Base-by-base conservation (phyloP, 2,329 filamentous ascomycete species). In the Dactylellina haptotyla region DNA sequence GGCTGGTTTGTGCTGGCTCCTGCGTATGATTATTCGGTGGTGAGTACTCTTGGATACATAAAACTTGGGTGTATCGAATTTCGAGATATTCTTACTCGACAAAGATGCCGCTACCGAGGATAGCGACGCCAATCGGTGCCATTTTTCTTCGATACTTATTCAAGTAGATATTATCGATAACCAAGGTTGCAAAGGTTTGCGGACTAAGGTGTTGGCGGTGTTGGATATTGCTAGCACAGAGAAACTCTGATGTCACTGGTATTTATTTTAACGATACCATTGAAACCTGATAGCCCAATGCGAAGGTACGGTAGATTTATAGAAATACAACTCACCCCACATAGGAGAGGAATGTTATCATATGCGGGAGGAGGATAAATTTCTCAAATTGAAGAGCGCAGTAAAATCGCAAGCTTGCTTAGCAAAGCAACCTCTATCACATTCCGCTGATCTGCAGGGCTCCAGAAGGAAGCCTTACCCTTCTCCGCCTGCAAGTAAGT, bases 21-120 rank as follows among this genome's bases (percentile, higher is more conserved):
- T 58, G 28, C 45, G 65, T 12, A 73, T 57, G 79, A 64, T 16
- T 20, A 34, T 32, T 64, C 4, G 30, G 18, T 53, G 30, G 50
- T 28, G 8, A 72, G n/a, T 20, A 3, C 37, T 20, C 5, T 26
- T 48, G n/a, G 20, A 50, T 32, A 32, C 14, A 30, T 39, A 48
- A 39, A 25, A 23, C n/a, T n/a, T n/a, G 50, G 53, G 77, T 81
- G 48, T 77, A 86, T 84, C 75, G 88, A 81, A 76, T 88, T 87
- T 18, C 75, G 87, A 25, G 30, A 45, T 32, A 23, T 39, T 16
- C 81, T 78, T 85, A 84, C 77, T 84, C 84, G 76, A 85, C 85
- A 76, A 89, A 89, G 77, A 89, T 86, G 77, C 87, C 87, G 74
- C 85, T 85, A 37, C 87, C 88, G 59, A 90, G 84, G 64, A 90